Percentiles rank a stretch among this genome's conserved stretches.
phyloP scores from a whole-genome alignment of 148 eudicot genomes.

The Chenopodium formosanum region DNA sequence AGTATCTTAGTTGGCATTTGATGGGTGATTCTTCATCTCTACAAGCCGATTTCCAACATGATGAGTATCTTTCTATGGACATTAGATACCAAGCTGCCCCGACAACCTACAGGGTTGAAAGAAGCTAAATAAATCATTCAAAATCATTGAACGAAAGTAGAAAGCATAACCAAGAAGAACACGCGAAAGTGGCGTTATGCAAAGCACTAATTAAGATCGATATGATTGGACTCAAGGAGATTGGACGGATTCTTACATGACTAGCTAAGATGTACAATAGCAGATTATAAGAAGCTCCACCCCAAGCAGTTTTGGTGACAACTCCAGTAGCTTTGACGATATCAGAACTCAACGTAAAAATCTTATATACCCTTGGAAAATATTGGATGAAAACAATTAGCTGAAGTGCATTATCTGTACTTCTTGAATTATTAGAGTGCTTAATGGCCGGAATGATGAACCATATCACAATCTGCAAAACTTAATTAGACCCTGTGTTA shows the following conservation, averaged over 20 bases:
- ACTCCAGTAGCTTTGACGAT: constrained; percentile 66
- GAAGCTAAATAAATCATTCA: neutral
- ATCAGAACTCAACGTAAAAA: constrained; percentile 53
- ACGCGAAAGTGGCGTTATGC: too few relatives aligned
- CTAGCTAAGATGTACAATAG: constrained; percentile 70
- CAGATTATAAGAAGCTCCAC: constrained; percentile 70
- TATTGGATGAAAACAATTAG: constrained; percentile 60
- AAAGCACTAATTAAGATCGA: too few relatives aligned
- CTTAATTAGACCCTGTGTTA: too few relatives aligned
- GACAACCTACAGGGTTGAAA: constrained; percentile 38
- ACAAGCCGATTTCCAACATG: constrained; percentile 60
- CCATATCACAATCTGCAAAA: constrained; percentile 28
- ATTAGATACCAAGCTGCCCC: constrained; percentile 69
- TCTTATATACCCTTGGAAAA: constrained; percentile 55
- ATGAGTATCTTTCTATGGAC: constrained; percentile 57
- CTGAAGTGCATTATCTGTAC: constrained; percentile 54
- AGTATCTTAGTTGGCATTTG: constrained; percentile 36
- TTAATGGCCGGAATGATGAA: constrained; percentile 59
- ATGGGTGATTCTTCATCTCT: constrained; percentile 27
- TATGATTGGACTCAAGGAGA: neutral
- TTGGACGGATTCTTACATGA: constrained; percentile 43
- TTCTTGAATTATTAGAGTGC: constrained; percentile 48
- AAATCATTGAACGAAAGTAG: too few relatives aligned
- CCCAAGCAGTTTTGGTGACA: constrained; percentile 76
- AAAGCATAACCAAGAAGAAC: too few relatives aligned